phyloP scores from a whole-genome alignment of 768 basidiomycete genomes.

The Xanthoconium purpureum region DNA sequence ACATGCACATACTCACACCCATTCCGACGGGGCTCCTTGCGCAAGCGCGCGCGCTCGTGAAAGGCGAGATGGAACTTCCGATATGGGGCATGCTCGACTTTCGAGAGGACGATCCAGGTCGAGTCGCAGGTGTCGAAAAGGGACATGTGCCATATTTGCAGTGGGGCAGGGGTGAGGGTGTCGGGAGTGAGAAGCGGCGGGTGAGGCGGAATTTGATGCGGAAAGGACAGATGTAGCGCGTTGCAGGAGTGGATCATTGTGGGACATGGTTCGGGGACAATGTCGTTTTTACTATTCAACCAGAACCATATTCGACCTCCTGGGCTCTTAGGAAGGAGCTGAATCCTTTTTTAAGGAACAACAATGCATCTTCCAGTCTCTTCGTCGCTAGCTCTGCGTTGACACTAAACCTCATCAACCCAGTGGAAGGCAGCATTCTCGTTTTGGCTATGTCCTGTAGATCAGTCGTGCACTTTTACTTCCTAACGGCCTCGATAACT shows the following conservation, averaged over 20 bases:
- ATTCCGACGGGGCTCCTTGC: constrained; percentile 49
- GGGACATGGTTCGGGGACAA: no score
- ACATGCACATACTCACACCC: constrained; percentile 80
- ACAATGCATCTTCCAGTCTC: no score
- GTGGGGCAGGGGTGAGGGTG: constrained; percentile 66
- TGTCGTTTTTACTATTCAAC: no score
- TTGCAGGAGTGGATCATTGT: neutral
- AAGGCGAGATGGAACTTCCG: constrained; percentile 86
- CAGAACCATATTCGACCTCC: no score
- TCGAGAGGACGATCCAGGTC: constrained; percentile 36
- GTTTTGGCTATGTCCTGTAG: no score
- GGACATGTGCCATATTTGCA: constrained; percentile 73
- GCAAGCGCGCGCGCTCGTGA: constrained; percentile 47
- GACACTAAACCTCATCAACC: no score
- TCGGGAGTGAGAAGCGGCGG: constrained; percentile 68
- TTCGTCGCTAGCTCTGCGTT: no score
- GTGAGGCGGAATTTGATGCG: constrained; percentile 88
- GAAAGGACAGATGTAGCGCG: constrained; percentile 58
- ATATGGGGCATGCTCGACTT: constrained; percentile 86
- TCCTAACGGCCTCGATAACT: no score
- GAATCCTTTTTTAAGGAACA: no score
- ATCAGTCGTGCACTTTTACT: no score
- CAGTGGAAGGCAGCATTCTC: no score
- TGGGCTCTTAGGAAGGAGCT: no score
- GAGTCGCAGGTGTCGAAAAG: constrained; percentile 49